phyloP scores from a whole-genome alignment of 345 rosid genomes.

The Pistacia atlantica region DNA sequence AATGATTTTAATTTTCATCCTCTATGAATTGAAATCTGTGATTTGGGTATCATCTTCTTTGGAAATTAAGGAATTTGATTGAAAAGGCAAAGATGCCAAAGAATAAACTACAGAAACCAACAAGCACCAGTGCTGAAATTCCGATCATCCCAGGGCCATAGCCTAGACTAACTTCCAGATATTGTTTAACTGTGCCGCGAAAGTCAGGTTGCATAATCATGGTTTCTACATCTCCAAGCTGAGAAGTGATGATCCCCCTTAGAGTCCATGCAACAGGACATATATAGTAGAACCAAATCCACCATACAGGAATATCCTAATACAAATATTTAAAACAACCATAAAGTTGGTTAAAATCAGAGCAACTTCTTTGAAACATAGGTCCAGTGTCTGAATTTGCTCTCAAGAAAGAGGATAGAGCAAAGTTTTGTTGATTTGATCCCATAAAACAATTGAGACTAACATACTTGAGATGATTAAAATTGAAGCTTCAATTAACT shows the following conservation, averaged over 20 bases:
- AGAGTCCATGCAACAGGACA: conserved; percentile 90
- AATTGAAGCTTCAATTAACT: conserved; percentile 2
- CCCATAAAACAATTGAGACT: background rate
- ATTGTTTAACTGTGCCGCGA: conserved; percentile 67
- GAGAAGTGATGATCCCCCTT: conserved; percentile 68
- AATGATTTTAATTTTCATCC: background rate
- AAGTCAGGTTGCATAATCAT: conserved; percentile 52
- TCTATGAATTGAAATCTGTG: background rate
- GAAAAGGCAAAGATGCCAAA: conserved; percentile 68
- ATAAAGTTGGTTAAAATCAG: background rate
- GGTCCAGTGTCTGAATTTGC: background rate
- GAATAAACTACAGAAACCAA: conserved; percentile 61
- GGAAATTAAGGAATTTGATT: conserved; percentile 71
- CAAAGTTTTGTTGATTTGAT: background rate
- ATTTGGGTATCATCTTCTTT: conserved; percentile 48
- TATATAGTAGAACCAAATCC: conserved; percentile 92
- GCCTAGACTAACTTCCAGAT: conserved; percentile 51
- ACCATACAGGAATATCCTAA: conserved; percentile 87
- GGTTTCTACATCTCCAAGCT: conserved; percentile 80
- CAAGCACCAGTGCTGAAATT: conserved; percentile 51
- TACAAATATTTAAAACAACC: background rate
- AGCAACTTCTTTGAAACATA: no score
- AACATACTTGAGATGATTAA: background rate
- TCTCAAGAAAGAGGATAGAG: background rate
- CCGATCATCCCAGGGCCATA: conserved; percentile 47